These are phyloP conservation scores for Pseudogymnoascus sp. DNA, from an alignment of 2,329 filamentous ascomycete genomes.

Conservation along the genomic window DNA sequence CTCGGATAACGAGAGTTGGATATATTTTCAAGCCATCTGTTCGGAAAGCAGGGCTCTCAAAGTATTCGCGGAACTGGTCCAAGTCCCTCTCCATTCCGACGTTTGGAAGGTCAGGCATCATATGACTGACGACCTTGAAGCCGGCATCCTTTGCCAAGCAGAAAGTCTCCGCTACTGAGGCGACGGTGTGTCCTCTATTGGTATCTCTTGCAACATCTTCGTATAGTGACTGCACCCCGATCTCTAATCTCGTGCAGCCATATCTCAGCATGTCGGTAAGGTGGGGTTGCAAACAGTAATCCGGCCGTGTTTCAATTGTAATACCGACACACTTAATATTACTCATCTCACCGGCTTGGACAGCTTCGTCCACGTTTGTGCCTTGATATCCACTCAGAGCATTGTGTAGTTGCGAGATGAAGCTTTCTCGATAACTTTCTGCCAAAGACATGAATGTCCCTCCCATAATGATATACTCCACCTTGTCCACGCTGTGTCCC, in stretches of 20 bases:
- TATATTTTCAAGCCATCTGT: constrained; percentile 98
- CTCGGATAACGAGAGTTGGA: constrained; percentile 91
- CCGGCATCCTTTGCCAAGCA: constrained; percentile 95
- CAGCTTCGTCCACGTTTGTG: constrained; percentile 88
- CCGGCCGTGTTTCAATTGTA: constrained; percentile 93
- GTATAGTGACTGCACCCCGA: constrained; percentile 94
- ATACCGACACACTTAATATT: constrained; percentile 97
- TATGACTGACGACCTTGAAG: constrained; percentile 98
- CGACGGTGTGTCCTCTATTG: constrained; percentile 93
- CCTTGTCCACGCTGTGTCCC: constrained; percentile 96
- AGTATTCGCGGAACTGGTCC: constrained; percentile 96
- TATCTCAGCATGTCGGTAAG: constrained; percentile 96
- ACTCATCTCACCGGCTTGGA: constrained; percentile 90
- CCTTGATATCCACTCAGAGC: constrained; percentile 94
- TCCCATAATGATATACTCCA: constrained; percentile 99
- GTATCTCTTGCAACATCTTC: constrained; percentile 98
- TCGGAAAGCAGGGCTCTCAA: constrained; percentile 90
- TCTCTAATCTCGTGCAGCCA: constrained; percentile 87
- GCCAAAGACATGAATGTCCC: constrained; percentile 98
- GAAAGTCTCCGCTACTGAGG: constrained; percentile 92
- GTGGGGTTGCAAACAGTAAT: constrained; percentile 96
- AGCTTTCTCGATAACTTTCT: constrained; percentile 81
- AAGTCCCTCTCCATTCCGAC: constrained; percentile 97
- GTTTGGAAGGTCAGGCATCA: constrained; percentile 99
- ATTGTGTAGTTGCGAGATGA: constrained; percentile 94